phyloP scores from a whole-genome alignment of 1,139 yeast species.

The Trichomonascaceae sp. region DNA sequence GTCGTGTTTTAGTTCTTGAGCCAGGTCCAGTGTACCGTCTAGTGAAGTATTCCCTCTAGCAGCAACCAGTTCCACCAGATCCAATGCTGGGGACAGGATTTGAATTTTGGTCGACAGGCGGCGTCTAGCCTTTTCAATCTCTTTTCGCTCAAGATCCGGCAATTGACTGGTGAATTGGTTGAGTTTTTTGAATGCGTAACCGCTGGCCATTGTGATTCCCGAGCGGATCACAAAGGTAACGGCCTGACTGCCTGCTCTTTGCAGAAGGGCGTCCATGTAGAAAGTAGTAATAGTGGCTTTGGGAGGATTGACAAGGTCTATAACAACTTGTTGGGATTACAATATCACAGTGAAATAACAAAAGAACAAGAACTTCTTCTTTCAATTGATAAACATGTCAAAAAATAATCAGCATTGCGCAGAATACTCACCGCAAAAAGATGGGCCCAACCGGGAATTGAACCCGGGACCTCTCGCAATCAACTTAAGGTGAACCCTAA shows the following conservation, averaged over 20 bases:
- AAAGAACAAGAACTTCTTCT: too few species aligned
- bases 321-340: too few species aligned
- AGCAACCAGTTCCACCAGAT: constrained; percentile 51
- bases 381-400: too few species aligned
- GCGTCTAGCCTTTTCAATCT: constrained; percentile 31
- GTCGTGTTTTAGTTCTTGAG: constrained; percentile 44
- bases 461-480: constrained; percentile 1
- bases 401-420: too few species aligned
- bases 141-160: constrained; percentile 42
- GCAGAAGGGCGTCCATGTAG: not conserved
- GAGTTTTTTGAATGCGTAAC: constrained; percentile 59
- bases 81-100: constrained; percentile 57
- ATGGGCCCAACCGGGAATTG: not conserved
- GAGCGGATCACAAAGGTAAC: constrained; percentile 71
- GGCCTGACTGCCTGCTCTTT: constrained; percentile 56
- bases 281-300: not conserved
- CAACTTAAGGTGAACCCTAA: not conserved
- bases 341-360: too few species aligned
- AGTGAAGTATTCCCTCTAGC: constrained; percentile 62
- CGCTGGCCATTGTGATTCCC: constrained; percentile 64
- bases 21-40: constrained; percentile 42
- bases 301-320: too few species aligned
- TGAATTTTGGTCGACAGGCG: constrained; percentile 48
- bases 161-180: constrained; percentile 44
- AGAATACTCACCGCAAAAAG: too few species aligned